Evolutionary conservation across 2,329 filamentous ascomycete genomes (phyloP), one percentile per base, ranked within the genome.

Genomic region (Zymoseptoria pseudotritici): DNA sequence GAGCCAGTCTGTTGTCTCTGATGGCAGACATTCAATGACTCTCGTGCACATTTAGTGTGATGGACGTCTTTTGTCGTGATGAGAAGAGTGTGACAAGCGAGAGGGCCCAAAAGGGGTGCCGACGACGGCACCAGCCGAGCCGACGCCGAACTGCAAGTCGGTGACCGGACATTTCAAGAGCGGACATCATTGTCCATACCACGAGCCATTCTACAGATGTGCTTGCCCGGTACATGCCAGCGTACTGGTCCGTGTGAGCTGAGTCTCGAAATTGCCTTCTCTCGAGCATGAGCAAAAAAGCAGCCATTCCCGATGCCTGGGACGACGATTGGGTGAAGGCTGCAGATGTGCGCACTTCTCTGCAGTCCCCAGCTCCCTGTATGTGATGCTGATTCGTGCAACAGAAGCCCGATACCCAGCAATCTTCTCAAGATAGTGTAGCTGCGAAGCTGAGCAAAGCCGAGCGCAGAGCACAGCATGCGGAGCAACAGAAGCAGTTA

Each of bases 321-420:
- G 91, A 93, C 65, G 87, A 96, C 68, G 90, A 96, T 70, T 97
- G 92, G 91, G 90, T 93, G 73, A 77, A 79, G 5, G 83, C 88
- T 71, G 90, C 89, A 59, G 91, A 96, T 77, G 84, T 86, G 78
- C 53, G 72, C 60, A 42, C 49, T 53, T 21, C 29, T 54, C 11
- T 20, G 21, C 49, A 51, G 19, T n/a, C 21, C 17, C 10, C 52
- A 21, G 11, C 21, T 50, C 31, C 21, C 46, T 36, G 26, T 22
- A 36, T 19, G 22, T 36, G 26, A 56, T 29, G 31, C 54, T 56
- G 42, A 54, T 55, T 19, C 6, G 71, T 66, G 17, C 64, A 65
- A 49, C 64, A 76, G 67, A 73, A 75, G 63, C 76, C 76, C 57
- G 66, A 74, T n/a, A 69, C 73, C 22, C 51, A 20, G 10, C 57